phyloP scores from a whole-genome alignment of 495 filamentous ascomycete species.

The Penicillium ochrochloron region DNA sequence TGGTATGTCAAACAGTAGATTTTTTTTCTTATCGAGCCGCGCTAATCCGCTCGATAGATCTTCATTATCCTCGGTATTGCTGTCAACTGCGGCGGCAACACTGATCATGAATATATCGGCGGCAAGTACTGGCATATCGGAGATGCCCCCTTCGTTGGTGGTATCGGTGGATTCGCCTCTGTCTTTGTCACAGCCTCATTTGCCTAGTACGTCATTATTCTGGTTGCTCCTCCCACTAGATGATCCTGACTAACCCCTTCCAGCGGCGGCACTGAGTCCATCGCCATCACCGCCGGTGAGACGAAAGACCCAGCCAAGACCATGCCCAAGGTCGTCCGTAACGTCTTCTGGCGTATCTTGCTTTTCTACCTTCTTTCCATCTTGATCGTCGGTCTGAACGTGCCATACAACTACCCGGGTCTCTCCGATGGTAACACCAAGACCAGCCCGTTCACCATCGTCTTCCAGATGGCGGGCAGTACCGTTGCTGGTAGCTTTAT shows the following conservation, averaged over 20 bases:
- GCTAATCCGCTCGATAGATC: constrained; percentile 38
- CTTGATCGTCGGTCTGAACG: constrained; percentile 55
- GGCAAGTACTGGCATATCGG: constrained; percentile 49
- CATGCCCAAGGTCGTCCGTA: constrained; percentile 54
- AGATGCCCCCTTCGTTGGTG: constrained; percentile 57
- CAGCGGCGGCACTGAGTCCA: constrained; percentile 59
- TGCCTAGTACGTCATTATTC: constrained; percentile 42
- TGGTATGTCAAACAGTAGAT: constrained; percentile 38
- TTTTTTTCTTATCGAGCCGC: neutral
- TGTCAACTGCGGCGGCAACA: constrained; percentile 57
- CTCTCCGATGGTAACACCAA: constrained; percentile 44
- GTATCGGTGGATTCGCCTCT: constrained; percentile 57
- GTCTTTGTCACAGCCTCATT: constrained; percentile 60
- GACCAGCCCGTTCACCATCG: constrained; percentile 59
- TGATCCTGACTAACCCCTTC: constrained; percentile 16
- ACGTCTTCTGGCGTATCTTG: constrained; percentile 59
- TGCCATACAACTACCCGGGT: constrained; percentile 55
- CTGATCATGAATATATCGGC: constrained; percentile 49
- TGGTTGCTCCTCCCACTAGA: neutral
- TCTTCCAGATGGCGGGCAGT: constrained; percentile 55
- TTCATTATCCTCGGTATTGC: constrained; percentile 57
- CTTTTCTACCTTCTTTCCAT: constrained; percentile 58
- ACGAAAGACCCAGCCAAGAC: constrained; percentile 53
- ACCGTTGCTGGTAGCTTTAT: constrained; percentile 56
- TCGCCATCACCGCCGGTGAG: constrained; percentile 60